phyloP scores from a whole-genome alignment of 2,329 filamentous ascomycete species.

The Talaromyces funiculosus region DNA sequence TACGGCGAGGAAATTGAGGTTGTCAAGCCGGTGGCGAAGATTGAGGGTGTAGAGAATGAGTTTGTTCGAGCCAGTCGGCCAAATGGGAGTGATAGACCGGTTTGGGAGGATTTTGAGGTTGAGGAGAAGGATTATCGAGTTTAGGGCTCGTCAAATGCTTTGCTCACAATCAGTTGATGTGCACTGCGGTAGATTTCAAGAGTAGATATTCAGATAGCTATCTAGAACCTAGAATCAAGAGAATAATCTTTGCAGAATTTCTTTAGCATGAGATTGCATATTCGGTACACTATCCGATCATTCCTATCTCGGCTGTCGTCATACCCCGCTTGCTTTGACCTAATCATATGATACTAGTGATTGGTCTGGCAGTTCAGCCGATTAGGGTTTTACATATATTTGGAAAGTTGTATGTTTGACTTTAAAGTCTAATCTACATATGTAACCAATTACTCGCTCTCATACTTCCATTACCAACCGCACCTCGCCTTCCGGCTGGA shows the following conservation, averaged over 20 bases:
- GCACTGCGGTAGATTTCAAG: too few species aligned
- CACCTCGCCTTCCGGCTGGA: background rate
- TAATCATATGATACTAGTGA: background rate
- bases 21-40: constrained; percentile 41
- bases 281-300: background rate
- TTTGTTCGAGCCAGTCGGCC: constrained; percentile 47
- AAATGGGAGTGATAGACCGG: constrained; percentile 48
- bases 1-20: constrained; percentile 44
- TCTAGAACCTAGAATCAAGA: background rate
- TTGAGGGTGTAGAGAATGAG: constrained; percentile 46
- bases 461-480: background rate
- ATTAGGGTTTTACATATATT: background rate
- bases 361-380: background rate
- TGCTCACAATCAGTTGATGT: background rate
- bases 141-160: background rate
- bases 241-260: background rate
- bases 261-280: background rate
- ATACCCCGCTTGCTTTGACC: background rate
- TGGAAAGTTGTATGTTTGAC: background rate
- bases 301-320: background rate
- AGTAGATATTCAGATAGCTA: background rate
- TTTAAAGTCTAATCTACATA: background rate
- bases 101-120: constrained; percentile 38
- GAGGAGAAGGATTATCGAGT: constrained; percentile 25
- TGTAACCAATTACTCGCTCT: too few species aligned